Evolutionary conservation across 2,329 filamentous ascomycete genomes (phyloP), one percentile per base, ranked within the genome.

Genomic region (Cladosporium sp.): DNA sequence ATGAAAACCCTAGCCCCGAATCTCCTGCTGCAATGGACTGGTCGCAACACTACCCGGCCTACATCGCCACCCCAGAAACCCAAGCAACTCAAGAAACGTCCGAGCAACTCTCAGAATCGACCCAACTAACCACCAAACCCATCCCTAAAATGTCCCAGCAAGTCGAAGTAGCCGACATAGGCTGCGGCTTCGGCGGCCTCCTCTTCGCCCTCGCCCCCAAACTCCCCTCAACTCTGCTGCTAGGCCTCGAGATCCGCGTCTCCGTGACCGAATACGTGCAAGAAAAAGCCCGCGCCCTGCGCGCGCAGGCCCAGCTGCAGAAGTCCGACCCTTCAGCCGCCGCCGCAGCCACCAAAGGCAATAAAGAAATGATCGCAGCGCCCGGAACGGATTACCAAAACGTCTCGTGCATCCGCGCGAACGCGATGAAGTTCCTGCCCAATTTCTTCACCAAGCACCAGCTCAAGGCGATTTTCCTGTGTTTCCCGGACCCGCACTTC

Each of bases 401-500:
- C 72, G 87, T 93, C 55, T 86, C 89, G 34, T 95, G 91, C 70
- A 79, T 99, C 48, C 87, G 94, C 61, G 90, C 90, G 64, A 99
- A 99, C 77, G 90, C 91, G 4, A 99, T 99, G 94, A 99, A 99
- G 73, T 99, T 97, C 74, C 79, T 99, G n/a, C 93, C 95, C 61
- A 97, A 99, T 71, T 96, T 97, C 80, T 97, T 99, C 79, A 78
- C 76, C 56, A 89, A 87, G 68, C 80, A 77, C 13, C 92, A 97
- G 71, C 83, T 99, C 13, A 83, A 82, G 62, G 95, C 95, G 71
- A 90, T 97, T 70, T 99, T 99, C 74, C 89, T 99, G 67, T 99
- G 94, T 78, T 99, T 99, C 71, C 94, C 94, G 0, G 94, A 99
- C 69, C 94, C 94, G 59, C 94, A 99, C 75, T 99, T 99, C 80